These are phyloP conservation scores for Amanita polypyramis DNA, from an alignment of 768 basidiomycete genomes.

Conservation along the genomic window DNA sequence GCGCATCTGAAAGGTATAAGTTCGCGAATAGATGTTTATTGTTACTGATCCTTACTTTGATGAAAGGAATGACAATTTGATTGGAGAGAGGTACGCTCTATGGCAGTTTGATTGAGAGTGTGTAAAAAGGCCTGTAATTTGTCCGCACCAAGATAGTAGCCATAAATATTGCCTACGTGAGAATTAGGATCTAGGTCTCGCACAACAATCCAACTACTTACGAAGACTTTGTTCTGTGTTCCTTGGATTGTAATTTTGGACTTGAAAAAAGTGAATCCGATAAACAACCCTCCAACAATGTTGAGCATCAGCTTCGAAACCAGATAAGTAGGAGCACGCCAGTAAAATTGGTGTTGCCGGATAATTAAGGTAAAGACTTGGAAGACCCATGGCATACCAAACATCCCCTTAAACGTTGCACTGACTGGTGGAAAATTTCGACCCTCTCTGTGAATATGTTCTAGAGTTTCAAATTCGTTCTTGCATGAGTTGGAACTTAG, in stretches of 20 bases:
- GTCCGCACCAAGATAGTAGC: slow-evolving; percentile 31
- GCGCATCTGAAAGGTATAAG: slow-evolving; percentile 28
- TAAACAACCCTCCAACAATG: slow-evolving; percentile 42
- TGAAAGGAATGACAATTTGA: slow-evolving; percentile 55
- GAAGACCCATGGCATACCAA: slow-evolving; percentile 42
- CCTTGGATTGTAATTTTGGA: slow-evolving; percentile 42
- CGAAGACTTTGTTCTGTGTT: slow-evolving; percentile 57
- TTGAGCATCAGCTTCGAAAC: slow-evolving; percentile 49
- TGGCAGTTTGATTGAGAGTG: neutral
- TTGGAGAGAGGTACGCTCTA: slow-evolving; percentile 43
- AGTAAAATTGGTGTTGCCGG: slow-evolving; percentile 36
- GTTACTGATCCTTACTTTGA: slow-evolving; percentile 21
- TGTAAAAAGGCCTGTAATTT: neutral
- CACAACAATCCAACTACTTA: slow-evolving; percentile 18
- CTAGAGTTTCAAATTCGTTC: slow-evolving; percentile 27
- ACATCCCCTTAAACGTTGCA: slow-evolving; percentile 29
- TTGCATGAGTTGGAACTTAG: slow-evolving; percentile 24
- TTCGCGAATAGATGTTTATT: no score
- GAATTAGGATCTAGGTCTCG: slow-evolving; percentile 1
- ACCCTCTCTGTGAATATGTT: slow-evolving; percentile 42
- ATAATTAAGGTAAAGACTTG: slow-evolving; percentile 32
- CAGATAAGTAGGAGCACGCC: slow-evolving; percentile 54
- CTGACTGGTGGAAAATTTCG: slow-evolving; percentile 26
- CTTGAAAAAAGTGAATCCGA: slow-evolving; percentile 58
- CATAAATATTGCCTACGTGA: slow-evolving; percentile 44